Conservation (phyloP, 179 eudicot genomes). For the Beta corolliflora region DNA sequence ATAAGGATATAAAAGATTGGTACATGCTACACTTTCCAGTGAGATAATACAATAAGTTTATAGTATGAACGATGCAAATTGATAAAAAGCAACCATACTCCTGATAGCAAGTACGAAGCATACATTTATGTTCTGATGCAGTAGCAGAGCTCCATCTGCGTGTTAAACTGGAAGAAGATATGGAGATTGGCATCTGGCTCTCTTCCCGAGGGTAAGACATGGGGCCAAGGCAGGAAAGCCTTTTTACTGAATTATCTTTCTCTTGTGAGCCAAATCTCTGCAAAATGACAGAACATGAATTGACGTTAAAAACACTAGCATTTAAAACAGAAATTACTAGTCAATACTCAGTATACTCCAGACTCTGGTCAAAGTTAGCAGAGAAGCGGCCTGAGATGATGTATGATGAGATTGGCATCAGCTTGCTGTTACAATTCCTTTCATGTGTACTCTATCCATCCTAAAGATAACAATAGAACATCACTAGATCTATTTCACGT, state of each 20-base stretch:
- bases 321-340: no score
- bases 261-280: conserved; percentile 85
- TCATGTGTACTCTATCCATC: not conserved
- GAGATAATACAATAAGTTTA: not conserved
- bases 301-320: not conserved
- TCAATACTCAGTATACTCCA: no score
- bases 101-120: conserved; percentile 22
- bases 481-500: not conserved
- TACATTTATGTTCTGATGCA: conserved; percentile 70
- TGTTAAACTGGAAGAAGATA: conserved; percentile 57
- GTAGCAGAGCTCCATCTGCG: conserved; percentile 65
- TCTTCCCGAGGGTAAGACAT: conserved; percentile 64
- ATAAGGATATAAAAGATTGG: conserved; percentile 6
- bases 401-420: not conserved
- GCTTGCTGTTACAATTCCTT: not conserved
- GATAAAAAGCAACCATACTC: not conserved
- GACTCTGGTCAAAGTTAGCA: not conserved
- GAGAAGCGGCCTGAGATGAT: not conserved
- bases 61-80: not conserved
- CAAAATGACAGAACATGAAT: conserved; percentile 23
- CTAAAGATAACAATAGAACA: conserved; percentile 7
- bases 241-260: conserved; percentile 64
- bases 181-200: conserved; percentile 63
- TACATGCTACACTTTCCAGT: conserved; percentile 5
- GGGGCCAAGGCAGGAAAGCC: conserved; percentile 58